Evolutionary conservation across 2,329 filamentous ascomycete species (phyloP).

Genomic region (Elsinoe batatas): DNA sequence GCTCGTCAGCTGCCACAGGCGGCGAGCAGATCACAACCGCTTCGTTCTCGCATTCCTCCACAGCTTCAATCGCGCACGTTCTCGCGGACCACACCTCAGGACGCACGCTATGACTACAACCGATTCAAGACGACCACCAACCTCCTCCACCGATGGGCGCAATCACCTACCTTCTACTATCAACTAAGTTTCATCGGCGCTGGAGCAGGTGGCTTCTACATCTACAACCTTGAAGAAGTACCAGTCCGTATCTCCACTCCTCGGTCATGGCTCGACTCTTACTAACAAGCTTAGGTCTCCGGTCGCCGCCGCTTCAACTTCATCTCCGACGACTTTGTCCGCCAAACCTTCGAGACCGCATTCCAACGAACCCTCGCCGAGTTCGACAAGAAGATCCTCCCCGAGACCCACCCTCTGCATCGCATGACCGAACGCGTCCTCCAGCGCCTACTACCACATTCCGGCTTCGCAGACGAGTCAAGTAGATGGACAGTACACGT

Average conservation of each 20-base stretch:
- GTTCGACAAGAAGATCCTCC: constrained; percentile 47
- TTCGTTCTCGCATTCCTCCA: not conserved
- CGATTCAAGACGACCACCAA: constrained; percentile 22
- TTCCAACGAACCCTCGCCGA: constrained; percentile 49
- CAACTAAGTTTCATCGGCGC: constrained; percentile 35
- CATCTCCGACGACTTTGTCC: constrained; percentile 50
- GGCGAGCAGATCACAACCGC: not conserved
- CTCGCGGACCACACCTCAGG: not conserved
- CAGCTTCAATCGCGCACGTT: not conserved
- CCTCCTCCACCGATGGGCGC: constrained; percentile 30
- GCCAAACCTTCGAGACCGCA: constrained; percentile 42
- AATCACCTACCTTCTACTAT: constrained; percentile 38
- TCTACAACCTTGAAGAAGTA: constrained; percentile 60
- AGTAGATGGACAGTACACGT: constrained; percentile 62
- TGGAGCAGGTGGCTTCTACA: constrained; percentile 48
- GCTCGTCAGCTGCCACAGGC: not conserved
- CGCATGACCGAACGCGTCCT: constrained; percentile 54
- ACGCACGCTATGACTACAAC: constrained; percentile 23
- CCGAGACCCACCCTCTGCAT: constrained; percentile 49
- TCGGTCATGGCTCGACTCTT: not conserved
- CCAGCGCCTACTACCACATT: constrained; percentile 55
- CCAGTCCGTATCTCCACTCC: constrained; percentile 34
- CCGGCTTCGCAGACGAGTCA: constrained; percentile 44
- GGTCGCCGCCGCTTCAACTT: constrained; percentile 66
- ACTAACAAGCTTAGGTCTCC: constrained; percentile 39